Evolutionary conservation across 1,284 basidiomycete species (phyloP).

Genomic region (Cryptococcus sp.): DNA sequence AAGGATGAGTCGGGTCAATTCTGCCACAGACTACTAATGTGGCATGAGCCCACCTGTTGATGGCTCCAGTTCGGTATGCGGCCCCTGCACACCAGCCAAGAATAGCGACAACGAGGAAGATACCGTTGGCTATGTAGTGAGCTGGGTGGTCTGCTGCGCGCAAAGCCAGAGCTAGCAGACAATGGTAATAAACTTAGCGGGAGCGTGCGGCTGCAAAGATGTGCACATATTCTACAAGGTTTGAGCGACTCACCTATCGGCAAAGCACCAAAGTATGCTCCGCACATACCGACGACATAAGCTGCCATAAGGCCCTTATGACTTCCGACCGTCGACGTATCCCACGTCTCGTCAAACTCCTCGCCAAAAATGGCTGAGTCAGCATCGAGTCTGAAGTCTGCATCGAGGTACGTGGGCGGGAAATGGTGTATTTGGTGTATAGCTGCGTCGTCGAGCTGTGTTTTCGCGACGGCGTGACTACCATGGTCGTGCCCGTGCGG

Average conservation of each 20-base stretch:
- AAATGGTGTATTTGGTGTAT: conserved; percentile 43
- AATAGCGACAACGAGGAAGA: conserved; percentile 33
- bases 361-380: conserved; percentile 45
- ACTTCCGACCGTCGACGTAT: conserved; percentile 27
- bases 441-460: conserved; percentile 35
- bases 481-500: not conserved
- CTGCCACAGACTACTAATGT: not conserved
- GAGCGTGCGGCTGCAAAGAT: not conserved
- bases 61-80: conserved; percentile 40
- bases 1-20: not conserved
- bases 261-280: conserved; percentile 44
- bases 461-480: conserved; percentile 24
- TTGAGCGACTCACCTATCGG: conserved; percentile 36
- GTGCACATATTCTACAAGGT: not conserved
- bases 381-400: conserved; percentile 40
- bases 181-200: not conserved
- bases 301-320: conserved; percentile 36
- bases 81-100: conserved; percentile 46
- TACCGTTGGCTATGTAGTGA: conserved; percentile 38
- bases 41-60: conserved; percentile 37
- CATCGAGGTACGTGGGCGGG: conserved; percentile 44
- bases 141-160: conserved; percentile 41
- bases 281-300: conserved; percentile 34
- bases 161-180: conserved; percentile 35
- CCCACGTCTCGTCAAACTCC: conserved; percentile 39